Evolutionary conservation across 2,329 filamentous ascomycete genomes (phyloP).

Genomic region (Fusarium sp.): DNA sequence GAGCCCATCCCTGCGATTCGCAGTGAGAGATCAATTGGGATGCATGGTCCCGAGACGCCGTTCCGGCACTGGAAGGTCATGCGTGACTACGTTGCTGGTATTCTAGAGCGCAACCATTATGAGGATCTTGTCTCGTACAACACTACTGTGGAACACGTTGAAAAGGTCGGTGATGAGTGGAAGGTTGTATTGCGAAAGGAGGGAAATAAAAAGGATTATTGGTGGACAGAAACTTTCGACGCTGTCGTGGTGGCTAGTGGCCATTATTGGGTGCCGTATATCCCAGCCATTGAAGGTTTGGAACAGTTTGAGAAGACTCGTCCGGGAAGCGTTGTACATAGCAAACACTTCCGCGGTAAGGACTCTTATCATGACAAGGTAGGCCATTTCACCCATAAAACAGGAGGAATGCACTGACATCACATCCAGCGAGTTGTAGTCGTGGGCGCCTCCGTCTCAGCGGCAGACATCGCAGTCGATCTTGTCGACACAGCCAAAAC

Average conservation of each 20-base stretch:
- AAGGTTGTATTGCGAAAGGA: slow-evolving; percentile 62
- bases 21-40: slow-evolving; percentile 50
- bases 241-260: slow-evolving; percentile 73
- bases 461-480: slow-evolving; percentile 72
- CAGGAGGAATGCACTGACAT: accelerated
- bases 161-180: slow-evolving; percentile 67
- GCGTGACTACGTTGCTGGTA: slow-evolving; percentile 65
- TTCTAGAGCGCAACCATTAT: slow-evolving; percentile 69
- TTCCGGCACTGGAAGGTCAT: slow-evolving; percentile 74
- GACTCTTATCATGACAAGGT: slow-evolving; percentile 64
- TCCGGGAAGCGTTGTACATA: slow-evolving; percentile 68
- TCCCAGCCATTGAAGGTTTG: slow-evolving; percentile 65
- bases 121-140: slow-evolving; percentile 66
- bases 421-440: slow-evolving; percentile 67
- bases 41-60: slow-evolving; percentile 70
- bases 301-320: slow-evolving; percentile 60
- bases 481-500: slow-evolving; percentile 61
- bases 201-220: slow-evolving; percentile 63
- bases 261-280: slow-evolving; percentile 72
- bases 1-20: slow-evolving; percentile 64
- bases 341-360: slow-evolving; percentile 66
- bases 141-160: slow-evolving; percentile 73
- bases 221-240: slow-evolving; percentile 76
- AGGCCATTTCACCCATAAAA: neutral
- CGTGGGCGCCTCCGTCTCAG: slow-evolving; percentile 76